A percentile compares a stretch with the other conserved stretches of the same genome.
These are phyloP conservation scores for Sarocladiaceae sp. DNA, from an alignment of 2,329 filamentous ascomycete species.

Conservation along the genomic window DNA sequence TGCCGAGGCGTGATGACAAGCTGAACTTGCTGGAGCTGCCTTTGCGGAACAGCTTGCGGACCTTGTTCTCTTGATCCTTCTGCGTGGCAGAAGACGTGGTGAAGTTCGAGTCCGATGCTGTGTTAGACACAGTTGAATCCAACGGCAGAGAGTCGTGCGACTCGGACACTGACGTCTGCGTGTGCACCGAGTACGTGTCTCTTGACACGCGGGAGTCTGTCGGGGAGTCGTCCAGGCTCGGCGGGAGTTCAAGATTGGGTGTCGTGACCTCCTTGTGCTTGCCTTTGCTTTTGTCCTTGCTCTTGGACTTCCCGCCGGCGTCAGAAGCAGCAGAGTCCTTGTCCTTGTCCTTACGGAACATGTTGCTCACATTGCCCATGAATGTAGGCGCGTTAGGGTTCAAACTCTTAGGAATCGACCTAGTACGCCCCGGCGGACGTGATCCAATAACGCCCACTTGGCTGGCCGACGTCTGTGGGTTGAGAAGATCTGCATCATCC, in stretches of 20 bases:
- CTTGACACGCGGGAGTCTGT: conserved; percentile 51
- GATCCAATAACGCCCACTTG: conserved; percentile 76
- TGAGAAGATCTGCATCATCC: conserved; percentile 50
- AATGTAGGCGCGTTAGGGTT: conserved; percentile 91
- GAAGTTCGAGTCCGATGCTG: conserved; percentile 45
- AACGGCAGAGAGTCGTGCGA: conserved; percentile 55
- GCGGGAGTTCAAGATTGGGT: conserved; percentile 33
- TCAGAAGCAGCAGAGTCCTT: conserved; percentile 35
- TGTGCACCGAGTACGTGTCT: conserved; percentile 54
- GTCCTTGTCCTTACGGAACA: conserved; percentile 48
- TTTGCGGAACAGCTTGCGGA: conserved; percentile 60
- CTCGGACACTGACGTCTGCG: conserved; percentile 55
- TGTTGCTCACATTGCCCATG: conserved; percentile 67
- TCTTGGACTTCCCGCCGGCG: conserved; percentile 39
- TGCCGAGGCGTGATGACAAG: conserved; percentile 52
- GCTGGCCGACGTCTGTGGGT: conserved; percentile 49
- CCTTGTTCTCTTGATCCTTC: conserved; percentile 33
- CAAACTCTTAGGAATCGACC: conserved; percentile 49
- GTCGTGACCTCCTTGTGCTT: conserved; percentile 33
- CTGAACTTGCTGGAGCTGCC: conserved; percentile 64
- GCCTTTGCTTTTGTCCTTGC: conserved; percentile 32
- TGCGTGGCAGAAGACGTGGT: conserved; percentile 23
- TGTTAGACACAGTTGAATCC: conserved; percentile 52
- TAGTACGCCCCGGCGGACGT: conserved; percentile 44
- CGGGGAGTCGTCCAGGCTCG: conserved; percentile 42